phyloP scores from a whole-genome alignment of 2,329 filamentous ascomycete species.

The Coniella lustricola region DNA sequence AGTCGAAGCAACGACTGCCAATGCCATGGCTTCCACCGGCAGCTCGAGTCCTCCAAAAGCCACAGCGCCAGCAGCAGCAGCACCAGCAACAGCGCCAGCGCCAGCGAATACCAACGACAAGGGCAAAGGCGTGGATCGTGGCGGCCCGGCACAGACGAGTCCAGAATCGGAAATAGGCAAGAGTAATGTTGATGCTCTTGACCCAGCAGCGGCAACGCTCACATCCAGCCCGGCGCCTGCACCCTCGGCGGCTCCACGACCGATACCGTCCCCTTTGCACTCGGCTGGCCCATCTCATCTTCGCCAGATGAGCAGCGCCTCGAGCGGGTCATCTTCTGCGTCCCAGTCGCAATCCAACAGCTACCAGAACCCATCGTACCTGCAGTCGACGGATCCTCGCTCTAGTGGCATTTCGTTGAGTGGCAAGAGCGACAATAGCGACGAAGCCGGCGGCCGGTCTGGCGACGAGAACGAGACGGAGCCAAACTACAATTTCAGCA shows the following conservation, averaged over 20 bases:
- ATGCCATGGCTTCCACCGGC: constrained; percentile 31
- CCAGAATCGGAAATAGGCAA: constrained; percentile 19
- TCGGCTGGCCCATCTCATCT: constrained; percentile 62
- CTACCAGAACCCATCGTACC: constrained; percentile 32
- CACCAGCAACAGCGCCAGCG: constrained; percentile 1
- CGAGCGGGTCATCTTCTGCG: constrained; percentile 72
- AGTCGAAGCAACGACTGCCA: constrained; percentile 46
- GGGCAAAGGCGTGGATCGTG: constrained; percentile 63
- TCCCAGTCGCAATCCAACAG: constrained; percentile 58
- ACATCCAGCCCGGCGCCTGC: constrained; percentile 19
- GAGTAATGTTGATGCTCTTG: constrained; percentile 19
- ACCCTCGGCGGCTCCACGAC: constrained; percentile 32
- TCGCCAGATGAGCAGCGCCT: constrained; percentile 79
- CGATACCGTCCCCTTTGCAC: constrained; percentile 41
- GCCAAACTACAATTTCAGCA: constrained; percentile 86
- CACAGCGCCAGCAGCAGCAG: too few relatives aligned
- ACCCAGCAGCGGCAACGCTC: constrained; percentile 12
- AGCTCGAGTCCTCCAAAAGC: constrained; percentile 24
- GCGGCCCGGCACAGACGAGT: constrained; percentile 19
- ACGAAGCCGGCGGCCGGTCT: constrained; percentile 23
- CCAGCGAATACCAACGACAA: constrained; percentile 36
- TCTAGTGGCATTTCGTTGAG: constrained; percentile 48
- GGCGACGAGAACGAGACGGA: constrained; percentile 49
- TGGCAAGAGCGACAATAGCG: constrained; percentile 34
- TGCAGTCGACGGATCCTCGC: constrained; percentile 36